Percentiles rank a stretch among this genome's conserved stretches.
These are phyloP conservation scores for Cytospora chrysosperma DNA, from an alignment of 2,329 filamentous ascomycete species.

Conservation along the genomic window DNA sequence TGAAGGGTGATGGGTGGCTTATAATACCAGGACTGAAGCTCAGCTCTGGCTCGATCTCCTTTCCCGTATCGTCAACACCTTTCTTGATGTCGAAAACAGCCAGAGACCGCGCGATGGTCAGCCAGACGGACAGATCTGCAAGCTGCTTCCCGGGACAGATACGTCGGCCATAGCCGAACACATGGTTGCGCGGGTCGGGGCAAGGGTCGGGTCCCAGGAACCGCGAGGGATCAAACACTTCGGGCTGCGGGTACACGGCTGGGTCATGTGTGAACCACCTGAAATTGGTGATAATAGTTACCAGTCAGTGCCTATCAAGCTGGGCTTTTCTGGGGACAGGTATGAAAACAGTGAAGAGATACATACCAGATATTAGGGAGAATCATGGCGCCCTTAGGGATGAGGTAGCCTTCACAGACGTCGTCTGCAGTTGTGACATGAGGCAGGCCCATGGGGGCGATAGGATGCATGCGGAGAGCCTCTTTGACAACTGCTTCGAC, in stretches of 20 bases:
- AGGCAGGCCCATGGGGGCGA: slow-evolving; percentile 38
- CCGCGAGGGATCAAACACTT: slow-evolving; percentile 24
- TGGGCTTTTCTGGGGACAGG: background rate
- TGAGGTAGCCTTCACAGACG: slow-evolving; percentile 29
- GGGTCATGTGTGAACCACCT: slow-evolving; percentile 29
- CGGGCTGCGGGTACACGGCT: slow-evolving; percentile 16
- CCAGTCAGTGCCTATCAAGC: background rate
- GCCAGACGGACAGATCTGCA: slow-evolving; percentile 23
- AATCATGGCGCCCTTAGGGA: slow-evolving; percentile 31
- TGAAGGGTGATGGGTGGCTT: slow-evolving; percentile 29
- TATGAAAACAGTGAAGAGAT: background rate
- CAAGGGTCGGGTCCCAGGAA: slow-evolving; percentile 21
- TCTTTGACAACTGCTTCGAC: slow-evolving; percentile 35
- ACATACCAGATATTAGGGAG: slow-evolving; percentile 26
- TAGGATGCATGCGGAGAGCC: slow-evolving; percentile 33
- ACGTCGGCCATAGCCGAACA: slow-evolving; percentile 25
- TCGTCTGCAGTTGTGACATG: slow-evolving; percentile 38
- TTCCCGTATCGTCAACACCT: slow-evolving; percentile 36
- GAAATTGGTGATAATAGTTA: background rate
- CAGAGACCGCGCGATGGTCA: slow-evolving; percentile 36
- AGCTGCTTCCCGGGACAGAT: slow-evolving; percentile 23
- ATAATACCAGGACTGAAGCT: slow-evolving; percentile 27
- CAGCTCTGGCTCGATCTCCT: slow-evolving; percentile 31
- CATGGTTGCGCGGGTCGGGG: slow-evolving; percentile 16
- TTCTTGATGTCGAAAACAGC: slow-evolving; percentile 43